phyloP scores from a whole-genome alignment of 2,329 filamentous ascomycete species.

The Pseudopyricularia cyperi region DNA sequence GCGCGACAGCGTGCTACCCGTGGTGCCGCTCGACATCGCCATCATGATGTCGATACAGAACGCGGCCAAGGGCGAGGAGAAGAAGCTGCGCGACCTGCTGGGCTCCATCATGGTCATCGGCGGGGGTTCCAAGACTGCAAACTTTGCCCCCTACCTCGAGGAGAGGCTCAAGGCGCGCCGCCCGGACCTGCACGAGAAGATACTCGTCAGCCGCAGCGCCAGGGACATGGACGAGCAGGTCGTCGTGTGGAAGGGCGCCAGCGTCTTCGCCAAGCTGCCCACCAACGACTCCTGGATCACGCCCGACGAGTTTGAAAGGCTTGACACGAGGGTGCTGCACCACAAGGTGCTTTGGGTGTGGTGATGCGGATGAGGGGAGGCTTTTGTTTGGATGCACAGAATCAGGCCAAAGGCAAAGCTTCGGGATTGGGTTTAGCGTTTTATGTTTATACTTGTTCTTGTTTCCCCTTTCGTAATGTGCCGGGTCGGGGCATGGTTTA shows the following conservation, averaged over 20 bases:
- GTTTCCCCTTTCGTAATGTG: too few species aligned
- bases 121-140: constrained; percentile 67
- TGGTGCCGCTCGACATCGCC: constrained; percentile 75
- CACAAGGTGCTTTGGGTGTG: constrained; percentile 63
- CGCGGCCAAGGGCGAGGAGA: constrained; percentile 78
- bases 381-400: too few species aligned
- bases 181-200: constrained; percentile 46
- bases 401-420: too few species aligned
- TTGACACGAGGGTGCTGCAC: constrained; percentile 70
- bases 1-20: constrained; percentile 68
- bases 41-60: constrained; percentile 84
- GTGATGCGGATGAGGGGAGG: too few species aligned
- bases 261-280: constrained; percentile 82
- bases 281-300: constrained; percentile 96
- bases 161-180: constrained; percentile 59
- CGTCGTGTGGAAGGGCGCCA: constrained; percentile 95
- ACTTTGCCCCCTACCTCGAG: constrained; percentile 73
- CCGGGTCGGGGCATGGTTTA: too few species aligned
- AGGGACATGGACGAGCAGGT: constrained; percentile 94
- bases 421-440: too few species aligned
- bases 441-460: too few species aligned
- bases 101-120: constrained; percentile 85
- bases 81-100: constrained; percentile 81
- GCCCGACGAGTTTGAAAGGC: constrained; percentile 71
- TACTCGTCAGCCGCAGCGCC: constrained; percentile 57